Evolutionary conservation across 1,284 basidiomycete genomes (phyloP), one percentile per base, ranked within the genome.

Genomic region (Pholiota adiposa): DNA sequence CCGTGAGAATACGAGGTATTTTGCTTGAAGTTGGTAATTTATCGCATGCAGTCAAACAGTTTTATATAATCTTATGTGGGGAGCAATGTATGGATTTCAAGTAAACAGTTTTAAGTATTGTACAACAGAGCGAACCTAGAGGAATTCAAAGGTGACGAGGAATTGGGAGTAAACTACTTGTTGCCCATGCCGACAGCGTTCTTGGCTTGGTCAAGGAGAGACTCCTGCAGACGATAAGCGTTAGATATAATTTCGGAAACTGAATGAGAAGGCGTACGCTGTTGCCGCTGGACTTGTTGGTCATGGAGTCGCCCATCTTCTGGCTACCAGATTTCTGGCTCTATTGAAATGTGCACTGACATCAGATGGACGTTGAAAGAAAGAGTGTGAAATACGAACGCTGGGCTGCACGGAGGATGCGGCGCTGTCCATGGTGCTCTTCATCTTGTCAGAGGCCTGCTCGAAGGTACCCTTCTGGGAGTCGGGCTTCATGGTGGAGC

Each of bases 401-500:
- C 79, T 69, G 63, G 82, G 81, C 65, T 83, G 76, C 19, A 77
- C 8, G 33, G 76, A 73, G 16, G 79, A 79, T 1, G 76, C 77
- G 4, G 67, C 62, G 51, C 75, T 77, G 65, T 82, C 80, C 25
- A 63, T 59, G 31, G 61, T 81, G 63, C 81, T 79, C 62, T 83
- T 83, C 68, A 85, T 11, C 54, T 74, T 70, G 74, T 89, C 87
- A 52, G 81, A 77, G n/a, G 77, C 67, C 61, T 86, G 73, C 77
- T 87, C 84, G 38, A 76, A 70, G 58, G 73, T 76, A 23, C 79
- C 72, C 76, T 88, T 87, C 79, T 87, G 73, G 43, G 77, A 80
- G 67, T 84, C 82, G 65, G 82, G 82, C 81, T 83, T 82, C 56
- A 82, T n/a, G 44, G 79, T 74, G 67, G 80, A 68, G 38, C 67